Conservation (phyloP, 2,329 filamentous ascomycete species). For the Fulvia fulva region DNA sequence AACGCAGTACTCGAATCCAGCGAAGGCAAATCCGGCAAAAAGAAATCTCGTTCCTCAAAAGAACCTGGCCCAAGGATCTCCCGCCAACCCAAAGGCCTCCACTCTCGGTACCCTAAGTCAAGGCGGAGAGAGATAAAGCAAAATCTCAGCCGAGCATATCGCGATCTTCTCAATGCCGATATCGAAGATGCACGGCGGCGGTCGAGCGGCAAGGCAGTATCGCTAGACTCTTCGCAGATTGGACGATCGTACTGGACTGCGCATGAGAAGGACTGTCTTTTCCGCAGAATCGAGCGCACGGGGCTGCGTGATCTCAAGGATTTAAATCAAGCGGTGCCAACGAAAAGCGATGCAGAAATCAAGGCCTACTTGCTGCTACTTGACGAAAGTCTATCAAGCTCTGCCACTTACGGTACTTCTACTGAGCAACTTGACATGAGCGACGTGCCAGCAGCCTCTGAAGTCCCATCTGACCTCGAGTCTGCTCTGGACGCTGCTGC, state of each 20-base stretch:
- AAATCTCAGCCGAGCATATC: constrained; percentile 36
- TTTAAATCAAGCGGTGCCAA: constrained; percentile 61
- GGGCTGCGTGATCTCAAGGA: constrained; percentile 60
- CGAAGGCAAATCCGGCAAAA: constrained; percentile 9
- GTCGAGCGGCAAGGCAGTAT: not conserved
- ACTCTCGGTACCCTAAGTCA: constrained; percentile 10
- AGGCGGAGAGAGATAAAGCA: constrained; percentile 9
- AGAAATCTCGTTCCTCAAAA: constrained; percentile 9
- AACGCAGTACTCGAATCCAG: constrained; percentile 8
- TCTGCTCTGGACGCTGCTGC: constrained; percentile 64
- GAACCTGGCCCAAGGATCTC: constrained; percentile 8
- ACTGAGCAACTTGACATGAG: constrained; percentile 40
- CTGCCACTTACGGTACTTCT: not conserved
- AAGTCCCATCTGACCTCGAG: constrained; percentile 65
- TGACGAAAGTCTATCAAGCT: constrained; percentile 40
- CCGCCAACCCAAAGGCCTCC: constrained; percentile 6
- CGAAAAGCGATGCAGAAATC: constrained; percentile 73
- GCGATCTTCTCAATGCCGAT: constrained; percentile 52
- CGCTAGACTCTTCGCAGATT: constrained; percentile 51
- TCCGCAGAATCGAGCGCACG: constrained; percentile 59
- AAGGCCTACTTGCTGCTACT: constrained; percentile 65
- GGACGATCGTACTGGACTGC: constrained; percentile 68
- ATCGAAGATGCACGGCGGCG: constrained; percentile 46
- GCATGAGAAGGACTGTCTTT: constrained; percentile 68
- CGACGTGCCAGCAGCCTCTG: constrained; percentile 67